These are phyloP conservation scores for Entomortierella chlamydospora DNA, from an alignment of 192 early-diverging fungal genomes.

Conservation along the genomic window DNA sequence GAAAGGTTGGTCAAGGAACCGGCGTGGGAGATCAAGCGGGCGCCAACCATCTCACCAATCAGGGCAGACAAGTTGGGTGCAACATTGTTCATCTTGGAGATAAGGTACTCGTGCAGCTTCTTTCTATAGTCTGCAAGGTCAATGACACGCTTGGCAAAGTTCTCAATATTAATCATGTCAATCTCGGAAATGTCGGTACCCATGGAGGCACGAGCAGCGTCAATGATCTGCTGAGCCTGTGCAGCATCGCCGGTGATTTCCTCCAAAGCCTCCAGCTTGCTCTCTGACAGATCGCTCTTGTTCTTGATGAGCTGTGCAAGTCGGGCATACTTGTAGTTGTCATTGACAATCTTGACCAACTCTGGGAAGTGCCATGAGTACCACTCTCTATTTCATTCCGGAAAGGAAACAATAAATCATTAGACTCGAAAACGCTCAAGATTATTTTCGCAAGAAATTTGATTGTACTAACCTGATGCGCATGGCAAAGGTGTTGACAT, in stretches of 20 bases:
- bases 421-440: too few species aligned
- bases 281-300: constrained; percentile 88
- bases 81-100: constrained; percentile 94
- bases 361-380: constrained; percentile 99
- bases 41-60: constrained; percentile 96
- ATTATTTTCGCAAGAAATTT: too few species aligned
- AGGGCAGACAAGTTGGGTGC: constrained; percentile 97
- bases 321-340: constrained; percentile 93
- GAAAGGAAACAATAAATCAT: constrained; percentile 61
- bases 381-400: constrained; percentile 82
- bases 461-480: constrained; percentile 76
- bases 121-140: constrained; percentile 95
- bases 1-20: constrained; percentile 96
- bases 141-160: constrained; percentile 93
- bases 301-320: constrained; percentile 91
- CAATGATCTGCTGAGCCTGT: constrained; percentile 89
- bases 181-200: constrained; percentile 97
- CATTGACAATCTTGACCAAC: constrained; percentile 94
- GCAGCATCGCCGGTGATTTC: constrained; percentile 85
- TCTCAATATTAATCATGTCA: constrained; percentile 95
- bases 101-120: constrained; percentile 89
- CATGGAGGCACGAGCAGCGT: constrained; percentile 96
- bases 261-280: constrained; percentile 79
- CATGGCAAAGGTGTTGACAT: constrained; percentile 98
- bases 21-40: constrained; percentile 96